A percentile compares a stretch with the other conserved stretches of the same genome.
These are phyloP conservation scores for Apophysomyces ossiformis DNA, from an alignment of 371 early-diverging fungal genomes.

Conservation along the genomic window DNA sequence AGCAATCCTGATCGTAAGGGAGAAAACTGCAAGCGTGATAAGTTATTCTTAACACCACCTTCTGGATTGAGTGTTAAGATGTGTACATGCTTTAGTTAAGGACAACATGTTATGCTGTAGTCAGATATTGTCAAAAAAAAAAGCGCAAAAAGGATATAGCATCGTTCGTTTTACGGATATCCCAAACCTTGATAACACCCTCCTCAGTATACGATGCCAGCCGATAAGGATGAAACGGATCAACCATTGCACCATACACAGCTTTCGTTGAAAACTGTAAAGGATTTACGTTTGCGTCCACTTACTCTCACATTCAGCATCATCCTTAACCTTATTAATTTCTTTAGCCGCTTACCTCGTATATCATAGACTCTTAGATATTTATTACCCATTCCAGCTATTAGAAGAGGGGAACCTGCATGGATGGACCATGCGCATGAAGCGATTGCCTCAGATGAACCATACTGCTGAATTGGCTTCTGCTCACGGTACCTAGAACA, in stretches of 20 bases:
- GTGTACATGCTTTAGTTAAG: constrained; percentile 20
- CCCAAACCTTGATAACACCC: constrained; percentile 80
- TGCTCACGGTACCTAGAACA: constrained; percentile 34
- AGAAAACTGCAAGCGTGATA: constrained; percentile 67
- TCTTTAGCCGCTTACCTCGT: constrained; percentile 39
- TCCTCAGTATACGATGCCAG: constrained; percentile 78
- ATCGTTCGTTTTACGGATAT: constrained; percentile 69
- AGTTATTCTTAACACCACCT: constrained; percentile 30
- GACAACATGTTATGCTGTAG: neutral
- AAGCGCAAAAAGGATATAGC: constrained; percentile 48
- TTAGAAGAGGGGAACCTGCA: constrained; percentile 53
- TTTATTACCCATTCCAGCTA: constrained; percentile 80
- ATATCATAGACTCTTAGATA: constrained; percentile 77
- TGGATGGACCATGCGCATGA: constrained; percentile 77
- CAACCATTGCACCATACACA: constrained; percentile 70
- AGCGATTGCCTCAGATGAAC: constrained; percentile 71
- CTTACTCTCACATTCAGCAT: constrained; percentile 1
- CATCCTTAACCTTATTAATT: neutral
- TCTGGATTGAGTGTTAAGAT: constrained; percentile 43
- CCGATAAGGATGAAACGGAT: constrained; percentile 75
- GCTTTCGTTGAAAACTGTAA: constrained; percentile 74
- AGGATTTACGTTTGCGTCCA: constrained; percentile 34
- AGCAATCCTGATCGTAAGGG: constrained; percentile 68
- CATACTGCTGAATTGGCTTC: constrained; percentile 69
- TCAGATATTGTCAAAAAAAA: neutral